A percentile compares a stretch with the other conserved stretches of the same genome.
These are phyloP conservation scores for Eucalyptus pumila DNA, from an alignment of 345 rosid genomes.

Conservation along the genomic window DNA sequence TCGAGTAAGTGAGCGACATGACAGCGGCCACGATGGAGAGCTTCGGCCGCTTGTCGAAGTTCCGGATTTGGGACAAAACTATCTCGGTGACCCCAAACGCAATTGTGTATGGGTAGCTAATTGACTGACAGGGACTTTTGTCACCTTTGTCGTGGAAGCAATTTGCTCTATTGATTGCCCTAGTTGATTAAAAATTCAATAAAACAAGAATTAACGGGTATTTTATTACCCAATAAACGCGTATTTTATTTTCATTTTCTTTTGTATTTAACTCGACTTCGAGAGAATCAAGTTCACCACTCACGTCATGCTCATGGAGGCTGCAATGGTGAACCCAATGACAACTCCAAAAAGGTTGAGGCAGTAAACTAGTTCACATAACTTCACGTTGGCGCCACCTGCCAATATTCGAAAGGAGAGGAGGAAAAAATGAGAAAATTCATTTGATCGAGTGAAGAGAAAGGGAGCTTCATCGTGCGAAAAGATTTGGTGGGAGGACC, in stretches of 20 bases:
- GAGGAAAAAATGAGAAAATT: too few relatives aligned
- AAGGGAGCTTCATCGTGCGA: too few relatives aligned
- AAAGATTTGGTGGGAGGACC: too few relatives aligned
- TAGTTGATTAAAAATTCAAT: slow-evolving; percentile 2
- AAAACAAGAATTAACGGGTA: not conserved
- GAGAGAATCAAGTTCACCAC: not conserved
- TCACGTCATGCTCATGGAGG: slow-evolving; percentile 31
- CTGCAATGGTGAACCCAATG: slow-evolving; percentile 36
- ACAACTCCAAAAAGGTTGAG: not conserved
- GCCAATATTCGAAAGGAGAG: too few relatives aligned
- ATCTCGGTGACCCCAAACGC: slow-evolving; percentile 47
- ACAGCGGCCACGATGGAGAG: slow-evolving; percentile 73
- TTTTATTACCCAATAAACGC: not conserved
- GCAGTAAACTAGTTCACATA: too few relatives aligned
- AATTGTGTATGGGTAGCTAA: slow-evolving; percentile 50
- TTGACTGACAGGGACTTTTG: slow-evolving; percentile 25
- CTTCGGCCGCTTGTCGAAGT: slow-evolving; percentile 72
- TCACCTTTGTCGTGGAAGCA: slow-evolving; percentile 37
- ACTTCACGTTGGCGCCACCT: too few relatives aligned
- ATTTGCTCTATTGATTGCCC: slow-evolving; percentile 48
- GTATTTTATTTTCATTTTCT: not conserved
- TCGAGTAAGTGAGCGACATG: slow-evolving; percentile 87
- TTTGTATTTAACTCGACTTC: not conserved
- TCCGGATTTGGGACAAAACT: slow-evolving; percentile 69
- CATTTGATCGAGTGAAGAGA: not conserved